Conservation (phyloP, 257 asterid species). For the Coffea eugenioides region DNA sequence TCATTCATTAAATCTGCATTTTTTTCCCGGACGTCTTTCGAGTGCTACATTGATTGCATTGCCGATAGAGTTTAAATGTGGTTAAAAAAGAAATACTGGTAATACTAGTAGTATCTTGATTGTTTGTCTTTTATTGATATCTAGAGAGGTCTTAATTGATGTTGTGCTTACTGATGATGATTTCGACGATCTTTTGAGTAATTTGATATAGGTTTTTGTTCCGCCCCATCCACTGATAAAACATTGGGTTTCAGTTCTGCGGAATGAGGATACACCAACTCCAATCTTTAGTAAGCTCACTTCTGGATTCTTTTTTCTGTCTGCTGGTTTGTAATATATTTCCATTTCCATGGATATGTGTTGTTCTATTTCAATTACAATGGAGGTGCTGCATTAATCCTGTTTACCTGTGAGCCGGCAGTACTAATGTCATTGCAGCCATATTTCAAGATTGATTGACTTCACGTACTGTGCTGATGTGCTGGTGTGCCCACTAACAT, state of each 20-base stretch:
- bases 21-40: not conserved
- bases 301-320: not conserved
- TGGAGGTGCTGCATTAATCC: not conserved
- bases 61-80: not conserved
- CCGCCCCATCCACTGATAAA: constrained; percentile 95
- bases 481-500: not conserved
- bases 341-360: too few species aligned
- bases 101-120: not conserved
- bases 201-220: constrained; percentile 62
- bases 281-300: constrained; percentile 69
- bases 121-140: not conserved
- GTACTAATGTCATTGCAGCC: not conserved
- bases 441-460: not conserved
- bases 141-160: not conserved
- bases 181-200: not conserved
- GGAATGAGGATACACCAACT: constrained; percentile 86
- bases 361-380: not conserved
- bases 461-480: not conserved
- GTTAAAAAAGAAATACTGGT: not conserved
- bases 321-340: not conserved
- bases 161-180: not conserved
- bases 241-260: constrained; percentile 96
- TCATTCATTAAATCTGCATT: not conserved
- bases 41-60: not conserved
- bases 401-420: not conserved